Conservation (phyloP, 257 asterid species). For the Lycium barbarum region DNA sequence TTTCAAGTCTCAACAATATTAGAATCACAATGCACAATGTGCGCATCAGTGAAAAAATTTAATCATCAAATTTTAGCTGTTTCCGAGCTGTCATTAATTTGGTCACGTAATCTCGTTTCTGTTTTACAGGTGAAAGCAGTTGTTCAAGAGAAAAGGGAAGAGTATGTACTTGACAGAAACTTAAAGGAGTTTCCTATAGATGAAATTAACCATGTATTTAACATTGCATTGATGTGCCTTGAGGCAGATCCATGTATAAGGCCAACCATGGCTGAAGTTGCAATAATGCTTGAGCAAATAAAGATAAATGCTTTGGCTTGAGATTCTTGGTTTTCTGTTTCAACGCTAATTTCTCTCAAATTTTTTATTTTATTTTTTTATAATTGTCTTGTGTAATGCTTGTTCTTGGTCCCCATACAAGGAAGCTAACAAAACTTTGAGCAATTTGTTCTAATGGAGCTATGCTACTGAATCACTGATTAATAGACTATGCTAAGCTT, state of each 20-base stretch:
- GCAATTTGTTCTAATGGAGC: conserved; percentile 14
- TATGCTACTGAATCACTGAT: neutral
- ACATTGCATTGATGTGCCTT: conserved; percentile 72
- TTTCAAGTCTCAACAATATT: neutral
- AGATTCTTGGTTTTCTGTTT: neutral
- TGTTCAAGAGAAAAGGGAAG: conserved; percentile 78
- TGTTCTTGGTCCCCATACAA: conserved; percentile 4
- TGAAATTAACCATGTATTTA: conserved; percentile 63
- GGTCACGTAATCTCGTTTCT: neutral
- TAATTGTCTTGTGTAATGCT: neutral
- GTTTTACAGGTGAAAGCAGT: conserved; percentile 79
- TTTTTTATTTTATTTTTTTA: conserved; percentile 9
- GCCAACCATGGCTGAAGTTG: conserved; percentile 81
- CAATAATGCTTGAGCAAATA: conserved; percentile 72
- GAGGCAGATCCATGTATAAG: conserved; percentile 77
- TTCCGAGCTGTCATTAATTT: neutral
- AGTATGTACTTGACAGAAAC: conserved; percentile 63
- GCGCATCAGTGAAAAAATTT: neutral
- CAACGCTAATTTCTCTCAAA: neutral
- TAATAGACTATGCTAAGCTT: neutral
- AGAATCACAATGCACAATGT: neutral
- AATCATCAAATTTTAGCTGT: neutral
- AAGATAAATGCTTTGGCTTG: conserved; percentile 42
- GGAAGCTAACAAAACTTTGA: conserved; percentile 25
- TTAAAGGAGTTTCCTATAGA: conserved; percentile 55